Evolutionary conservation across 495 filamentous ascomycete genomes (phyloP), one percentile per base, ranked within the genome.

Genomic region (Halenospora varia): DNA sequence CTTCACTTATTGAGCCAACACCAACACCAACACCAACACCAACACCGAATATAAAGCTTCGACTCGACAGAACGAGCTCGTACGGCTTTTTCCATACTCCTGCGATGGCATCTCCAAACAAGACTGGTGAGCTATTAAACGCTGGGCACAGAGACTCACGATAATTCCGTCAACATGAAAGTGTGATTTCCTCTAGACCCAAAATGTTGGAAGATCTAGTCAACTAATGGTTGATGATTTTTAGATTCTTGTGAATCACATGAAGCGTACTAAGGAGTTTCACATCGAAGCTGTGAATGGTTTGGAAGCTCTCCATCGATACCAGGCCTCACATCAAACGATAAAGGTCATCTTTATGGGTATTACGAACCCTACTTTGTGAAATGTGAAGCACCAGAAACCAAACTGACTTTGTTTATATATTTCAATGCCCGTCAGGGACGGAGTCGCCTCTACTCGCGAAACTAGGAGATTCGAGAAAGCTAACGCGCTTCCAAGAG

Each of bases 391-490:
- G 11, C 18, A 76, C 48, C 85, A 85, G 82, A 82, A 82, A 71
- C 9, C 3, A 13, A 25, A 19, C 17, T 6, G 23, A 25, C 17
- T 24, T 53, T 2, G 40, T 2, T 57, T 6, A n/a, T 74, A 86
- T 60, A 78, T 87, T 8, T 79, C 78, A 40, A 88, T 88, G 85
- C 83, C 84, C 0, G 68, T 83, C 15, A 86, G 84, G 81, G 75
- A 85, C 59, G 82, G 82, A 0, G 75, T 84, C 2, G 76, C 77
- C 18, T 76, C 82, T 10, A 81, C 78, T 0, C 64, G 75, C 18
- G 71, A 75, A 48, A 85, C 83, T 29, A 70, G 83, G n/a, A 70
- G 71, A 51, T 70, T 77, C 20, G 82, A 85, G 58, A 23, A 48
- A 17, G 64, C 68, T 45, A 61, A 48, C 24, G 26, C 1, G 13